A percentile compares a stretch with the other conserved stretches of the same genome.
phyloP scores from a whole-genome alignment of 345 rosid species.

The Draba incana region DNA sequence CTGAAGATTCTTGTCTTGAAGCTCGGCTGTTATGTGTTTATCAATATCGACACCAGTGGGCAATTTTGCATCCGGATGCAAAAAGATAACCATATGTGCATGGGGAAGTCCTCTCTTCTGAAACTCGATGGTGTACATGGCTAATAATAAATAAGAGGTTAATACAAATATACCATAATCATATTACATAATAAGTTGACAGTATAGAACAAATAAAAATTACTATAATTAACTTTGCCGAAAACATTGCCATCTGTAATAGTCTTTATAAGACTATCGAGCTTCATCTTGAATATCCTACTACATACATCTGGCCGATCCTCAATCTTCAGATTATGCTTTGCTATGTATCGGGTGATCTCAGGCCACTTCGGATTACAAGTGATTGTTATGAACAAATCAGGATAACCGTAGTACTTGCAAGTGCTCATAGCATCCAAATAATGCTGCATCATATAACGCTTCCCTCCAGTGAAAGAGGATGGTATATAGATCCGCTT shows the following conservation, averaged over 20 bases:
- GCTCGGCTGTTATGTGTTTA: too few species aligned
- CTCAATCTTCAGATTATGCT: not conserved
- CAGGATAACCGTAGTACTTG: not conserved
- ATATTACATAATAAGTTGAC: too few species aligned
- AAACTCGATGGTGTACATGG: not conserved
- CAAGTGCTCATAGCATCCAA: not conserved
- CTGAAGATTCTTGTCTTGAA: not conserved
- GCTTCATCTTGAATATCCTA: not conserved
- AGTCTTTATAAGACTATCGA: not conserved
- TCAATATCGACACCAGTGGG: too few species aligned
- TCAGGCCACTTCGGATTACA: not conserved
- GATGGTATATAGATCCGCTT: too few species aligned
- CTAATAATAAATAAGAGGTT: not conserved
- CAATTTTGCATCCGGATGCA: too few species aligned
- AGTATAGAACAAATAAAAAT: too few species aligned
- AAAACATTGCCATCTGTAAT: not conserved
- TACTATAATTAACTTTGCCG: not conserved
- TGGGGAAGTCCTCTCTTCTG: not conserved
- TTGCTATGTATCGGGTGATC: not conserved
- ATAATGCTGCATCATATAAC: not conserved
- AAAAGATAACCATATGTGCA: too few species aligned
- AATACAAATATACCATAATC: too few species aligned
- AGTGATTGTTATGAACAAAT: not conserved
- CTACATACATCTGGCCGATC: not conserved
- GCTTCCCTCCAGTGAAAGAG: too few species aligned